Conservation (phyloP, 2,329 filamentous ascomycete species). For the Fusarium chlamydosporum region DNA sequence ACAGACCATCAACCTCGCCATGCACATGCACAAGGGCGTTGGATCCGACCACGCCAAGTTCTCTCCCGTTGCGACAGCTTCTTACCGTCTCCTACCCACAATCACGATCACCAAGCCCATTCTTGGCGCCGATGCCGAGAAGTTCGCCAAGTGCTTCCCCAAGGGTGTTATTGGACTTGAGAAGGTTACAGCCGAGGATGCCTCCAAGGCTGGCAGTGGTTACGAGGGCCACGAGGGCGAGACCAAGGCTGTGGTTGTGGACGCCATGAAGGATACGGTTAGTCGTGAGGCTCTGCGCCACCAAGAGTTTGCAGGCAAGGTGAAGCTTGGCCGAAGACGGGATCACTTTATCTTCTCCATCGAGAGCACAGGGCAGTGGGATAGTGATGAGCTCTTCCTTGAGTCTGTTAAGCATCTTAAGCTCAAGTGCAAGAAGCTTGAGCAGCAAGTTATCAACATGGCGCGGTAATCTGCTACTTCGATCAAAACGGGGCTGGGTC, state of each 20-base stretch:
- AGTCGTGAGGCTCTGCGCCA: constrained; percentile 93
- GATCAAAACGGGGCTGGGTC: constrained; percentile 31
- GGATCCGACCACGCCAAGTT: constrained; percentile 97
- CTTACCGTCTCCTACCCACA: constrained; percentile 89
- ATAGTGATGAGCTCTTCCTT: constrained; percentile 93
- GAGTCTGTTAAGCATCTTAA: constrained; percentile 89
- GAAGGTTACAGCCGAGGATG: constrained; percentile 77
- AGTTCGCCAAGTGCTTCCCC: constrained; percentile 92
- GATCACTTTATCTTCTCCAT: constrained; percentile 99
- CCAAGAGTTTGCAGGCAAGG: constrained; percentile 93
- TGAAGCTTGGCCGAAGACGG: constrained; percentile 88
- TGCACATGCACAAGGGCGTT: constrained; percentile 96
- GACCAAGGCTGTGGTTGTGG: constrained; percentile 86
- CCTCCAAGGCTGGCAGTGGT: constrained; percentile 69
- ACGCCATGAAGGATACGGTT: constrained; percentile 95
- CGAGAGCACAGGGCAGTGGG: constrained; percentile 95
- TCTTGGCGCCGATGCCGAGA: constrained; percentile 85
- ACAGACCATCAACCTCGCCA: constrained; percentile 86
- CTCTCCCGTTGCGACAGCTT: constrained; percentile 94
- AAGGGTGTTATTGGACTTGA: constrained; percentile 87
- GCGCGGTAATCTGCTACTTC: constrained; percentile 59
- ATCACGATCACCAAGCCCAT: constrained; percentile 90
- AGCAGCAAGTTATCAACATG: constrained; percentile 78
- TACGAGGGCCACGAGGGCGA: constrained; percentile 84
- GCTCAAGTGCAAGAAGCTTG: constrained; percentile 82